These are phyloP conservation scores for Xylaria telfairii DNA, from an alignment of 495 filamentous ascomycete species.

Conservation along the genomic window DNA sequence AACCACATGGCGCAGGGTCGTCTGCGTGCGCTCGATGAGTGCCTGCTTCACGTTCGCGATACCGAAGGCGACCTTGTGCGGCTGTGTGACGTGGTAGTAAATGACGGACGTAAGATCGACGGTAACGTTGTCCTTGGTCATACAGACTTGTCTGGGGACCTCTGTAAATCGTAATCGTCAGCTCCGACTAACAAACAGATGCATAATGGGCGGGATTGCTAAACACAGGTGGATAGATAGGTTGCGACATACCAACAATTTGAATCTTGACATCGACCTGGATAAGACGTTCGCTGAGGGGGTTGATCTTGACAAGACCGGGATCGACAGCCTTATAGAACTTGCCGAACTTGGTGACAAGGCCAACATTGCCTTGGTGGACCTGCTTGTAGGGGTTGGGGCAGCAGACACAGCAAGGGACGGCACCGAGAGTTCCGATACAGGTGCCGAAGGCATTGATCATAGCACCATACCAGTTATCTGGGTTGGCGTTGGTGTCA, in stretches of 20 bases:
- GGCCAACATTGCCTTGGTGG: slow-evolving; percentile 87
- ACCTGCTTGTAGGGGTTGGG: slow-evolving; percentile 98
- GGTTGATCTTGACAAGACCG: slow-evolving; percentile 97
- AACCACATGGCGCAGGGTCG: slow-evolving; percentile 95
- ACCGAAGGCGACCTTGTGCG: slow-evolving; percentile 97
- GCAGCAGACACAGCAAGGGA: slow-evolving; percentile 91
- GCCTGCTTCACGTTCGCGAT: slow-evolving; percentile 94
- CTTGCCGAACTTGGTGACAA: slow-evolving; percentile 94
- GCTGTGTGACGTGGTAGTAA: slow-evolving; percentile 96
- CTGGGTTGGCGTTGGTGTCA: slow-evolving; percentile 71
- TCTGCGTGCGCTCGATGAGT: slow-evolving; percentile 96
- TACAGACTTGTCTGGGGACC: slow-evolving; percentile 95
- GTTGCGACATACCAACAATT: slow-evolving; percentile 71
- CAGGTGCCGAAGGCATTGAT: slow-evolving; percentile 78
- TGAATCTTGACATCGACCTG: slow-evolving; percentile 99
- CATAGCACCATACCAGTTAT: slow-evolving; percentile 91
- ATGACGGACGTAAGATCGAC: slow-evolving; percentile 94
- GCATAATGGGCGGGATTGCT: slow-evolving; percentile 7
- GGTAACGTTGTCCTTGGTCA: slow-evolving; percentile 99
- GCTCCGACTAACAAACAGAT: not conserved
- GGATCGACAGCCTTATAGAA: slow-evolving; percentile 98
- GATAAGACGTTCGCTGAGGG: slow-evolving; percentile 86
- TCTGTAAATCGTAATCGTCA: slow-evolving; percentile 54
- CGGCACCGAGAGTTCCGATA: slow-evolving; percentile 81
- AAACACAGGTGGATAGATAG: not conserved